These are phyloP conservation scores for Neopestalotiopsis sp. DNA, from an alignment of 2,329 filamentous ascomycete genomes.

Conservation along the genomic window DNA sequence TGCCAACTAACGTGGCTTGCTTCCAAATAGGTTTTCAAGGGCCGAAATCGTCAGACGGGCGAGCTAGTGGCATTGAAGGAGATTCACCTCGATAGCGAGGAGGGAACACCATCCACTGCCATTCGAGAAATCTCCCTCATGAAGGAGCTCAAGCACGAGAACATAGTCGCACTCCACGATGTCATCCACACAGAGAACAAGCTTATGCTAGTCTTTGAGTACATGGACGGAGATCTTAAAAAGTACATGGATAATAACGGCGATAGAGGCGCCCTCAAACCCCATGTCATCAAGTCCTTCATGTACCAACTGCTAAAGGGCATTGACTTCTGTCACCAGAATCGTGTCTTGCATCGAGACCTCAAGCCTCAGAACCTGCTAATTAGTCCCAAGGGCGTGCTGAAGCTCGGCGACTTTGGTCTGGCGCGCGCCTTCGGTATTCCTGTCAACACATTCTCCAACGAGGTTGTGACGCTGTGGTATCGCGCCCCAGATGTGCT, in stretches of 20 bases:
- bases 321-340: conserved; percentile 98
- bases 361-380: conserved; percentile 96
- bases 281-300: conserved; percentile 94
- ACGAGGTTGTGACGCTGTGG: conserved; percentile 97
- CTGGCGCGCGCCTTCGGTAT: conserved; percentile 95
- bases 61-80: conserved; percentile 97
- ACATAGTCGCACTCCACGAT: conserved; percentile 96
- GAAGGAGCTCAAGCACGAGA: conserved; percentile 99
- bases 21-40: conserved; percentile 85
- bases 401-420: conserved; percentile 95
- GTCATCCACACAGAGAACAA: conserved; percentile 99
- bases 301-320: conserved; percentile 97
- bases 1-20: background rate
- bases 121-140: conserved; percentile 98
- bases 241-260: conserved; percentile 97
- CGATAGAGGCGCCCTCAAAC: conserved; percentile 87
- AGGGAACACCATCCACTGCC: conserved; percentile 94
- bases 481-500: conserved; percentile 96
- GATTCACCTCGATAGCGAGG: conserved; percentile 97
- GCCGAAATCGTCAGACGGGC: conserved; percentile 94
- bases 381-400: conserved; percentile 87
- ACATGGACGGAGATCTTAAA: conserved; percentile 98
- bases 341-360: conserved; percentile 93
- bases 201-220: conserved; percentile 98
- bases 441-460: conserved; percentile 96